These are phyloP conservation scores for Salix purpurea DNA, from an alignment of 345 rosid species.

Conservation along the genomic window DNA sequence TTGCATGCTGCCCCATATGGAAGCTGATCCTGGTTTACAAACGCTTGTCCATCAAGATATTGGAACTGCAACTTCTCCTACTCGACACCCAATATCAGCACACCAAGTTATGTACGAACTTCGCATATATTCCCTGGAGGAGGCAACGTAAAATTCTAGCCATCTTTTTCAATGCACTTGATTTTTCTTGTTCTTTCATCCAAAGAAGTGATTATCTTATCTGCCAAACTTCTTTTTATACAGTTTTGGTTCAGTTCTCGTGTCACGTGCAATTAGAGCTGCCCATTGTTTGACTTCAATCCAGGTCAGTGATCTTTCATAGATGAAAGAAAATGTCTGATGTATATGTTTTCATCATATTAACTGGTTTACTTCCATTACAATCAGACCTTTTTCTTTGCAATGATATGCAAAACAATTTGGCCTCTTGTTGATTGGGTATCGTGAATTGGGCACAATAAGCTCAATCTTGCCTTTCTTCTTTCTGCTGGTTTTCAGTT, in stretches of 20 bases:
- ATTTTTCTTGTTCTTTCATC: constrained; percentile 2
- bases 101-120: constrained; percentile 96
- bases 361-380: neutral
- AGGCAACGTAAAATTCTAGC: constrained; percentile 65
- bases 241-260: constrained; percentile 86
- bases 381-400: neutral
- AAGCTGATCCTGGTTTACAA: constrained; percentile 76
- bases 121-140: constrained; percentile 89
- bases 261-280: constrained; percentile 87
- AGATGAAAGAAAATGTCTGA: neutral
- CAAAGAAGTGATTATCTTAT: constrained; percentile 11
- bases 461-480: neutral
- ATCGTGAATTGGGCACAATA: neutral
- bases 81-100: constrained; percentile 88
- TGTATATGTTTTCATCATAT: neutral
- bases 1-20: constrained; percentile 75
- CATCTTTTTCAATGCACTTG: neutral
- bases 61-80: constrained; percentile 83
- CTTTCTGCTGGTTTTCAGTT: neutral
- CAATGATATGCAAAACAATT: neutral
- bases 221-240: constrained; percentile 15
- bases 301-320: constrained; percentile 55
- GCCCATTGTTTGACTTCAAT: constrained; percentile 98
- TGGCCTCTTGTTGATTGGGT: neutral
- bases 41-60: constrained; percentile 57